Evolutionary conservation across 305 asterid species (phyloP).

Genomic region (Striga hermonthica): DNA sequence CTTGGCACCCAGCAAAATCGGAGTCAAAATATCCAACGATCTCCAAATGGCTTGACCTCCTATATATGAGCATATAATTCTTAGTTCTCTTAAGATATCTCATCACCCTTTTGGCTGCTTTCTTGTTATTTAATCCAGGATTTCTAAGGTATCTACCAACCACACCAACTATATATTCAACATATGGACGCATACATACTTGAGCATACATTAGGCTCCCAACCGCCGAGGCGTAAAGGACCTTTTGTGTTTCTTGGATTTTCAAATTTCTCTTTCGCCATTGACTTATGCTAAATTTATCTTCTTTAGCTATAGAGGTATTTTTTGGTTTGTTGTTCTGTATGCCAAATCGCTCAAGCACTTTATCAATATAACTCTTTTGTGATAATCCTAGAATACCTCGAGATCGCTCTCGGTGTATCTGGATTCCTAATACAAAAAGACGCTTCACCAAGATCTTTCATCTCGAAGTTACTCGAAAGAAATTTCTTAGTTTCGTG

Average conservation of each 20-base stretch:
- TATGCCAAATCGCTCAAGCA: no score
- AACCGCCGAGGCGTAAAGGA: not conserved
- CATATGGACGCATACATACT: not conserved
- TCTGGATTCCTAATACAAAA: not conserved
- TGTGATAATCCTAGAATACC: not conserved
- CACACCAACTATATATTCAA: not conserved
- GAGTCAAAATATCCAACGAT: not conserved
- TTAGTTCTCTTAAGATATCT: not conserved
- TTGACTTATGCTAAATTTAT: no score
- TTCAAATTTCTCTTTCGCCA: no score
- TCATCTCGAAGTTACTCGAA: no score
- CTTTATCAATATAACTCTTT: no score
- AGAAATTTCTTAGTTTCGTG: no score
- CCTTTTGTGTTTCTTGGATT: no score
- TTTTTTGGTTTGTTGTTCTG: no score
- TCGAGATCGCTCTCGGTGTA: not conserved
- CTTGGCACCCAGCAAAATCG: not conserved
- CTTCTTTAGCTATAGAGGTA: no score
- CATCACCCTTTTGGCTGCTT: no score
- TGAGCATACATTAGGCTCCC: not conserved
- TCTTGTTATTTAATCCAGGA: not conserved
- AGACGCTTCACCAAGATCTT: no score
- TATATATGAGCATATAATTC: not conserved
- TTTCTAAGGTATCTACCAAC: not conserved
- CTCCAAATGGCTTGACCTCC: not conserved